Base-by-base conservation (phyloP, 2,329 filamentous ascomycete genomes). In the Beauveria asiatica region DNA sequence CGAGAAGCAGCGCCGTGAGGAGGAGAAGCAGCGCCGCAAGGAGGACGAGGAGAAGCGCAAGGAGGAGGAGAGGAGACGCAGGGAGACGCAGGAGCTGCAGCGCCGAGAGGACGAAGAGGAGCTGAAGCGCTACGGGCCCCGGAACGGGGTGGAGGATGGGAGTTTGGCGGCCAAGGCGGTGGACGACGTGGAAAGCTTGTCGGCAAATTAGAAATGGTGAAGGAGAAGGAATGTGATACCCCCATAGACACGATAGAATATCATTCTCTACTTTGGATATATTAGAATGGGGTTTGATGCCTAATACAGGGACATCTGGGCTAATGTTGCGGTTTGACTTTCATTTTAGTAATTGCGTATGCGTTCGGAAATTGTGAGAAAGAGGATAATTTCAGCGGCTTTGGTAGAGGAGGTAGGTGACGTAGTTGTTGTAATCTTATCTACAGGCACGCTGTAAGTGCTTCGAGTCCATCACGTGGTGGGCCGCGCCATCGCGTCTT, bases 111-210 rank as follows among this genome's bases (percentile, higher is more conserved):
- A 52, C 27, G 50, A 59, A 50, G 57, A 59, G 50, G 57, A 59
- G 23, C 30, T 60, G 5, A 30, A 19, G 50, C 51, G 58, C 17
- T 54, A 42, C 37, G 44, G 58, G 16, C 50, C 50, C 10, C 50
- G 50, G 11, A 53, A 49, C 17, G 16, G 44, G 5, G 6, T 3
- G 23, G 74, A 69, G 62, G 75, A 76, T 33, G 74, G 74, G 17
- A 80, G 78, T 33, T 9, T 23, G 21, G 45, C 55, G 11, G 37
- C 45, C 33, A 76, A 74, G 66, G 74, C 78, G 17, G 75, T 80
- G 3, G 80, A 83, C 50, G 82, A 81, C 7, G 82, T 80, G 1
- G 80, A 80, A 64, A 84, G 85, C 49, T 65, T 85, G 61, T 76
- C 83, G 21, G 83, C 83, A 19, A 85, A 80, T 65, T 85, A 48